These are phyloP conservation scores for Ophiostoma ulmi DNA, from an alignment of 2,329 filamentous ascomycete genomes.

Conservation along the genomic window DNA sequence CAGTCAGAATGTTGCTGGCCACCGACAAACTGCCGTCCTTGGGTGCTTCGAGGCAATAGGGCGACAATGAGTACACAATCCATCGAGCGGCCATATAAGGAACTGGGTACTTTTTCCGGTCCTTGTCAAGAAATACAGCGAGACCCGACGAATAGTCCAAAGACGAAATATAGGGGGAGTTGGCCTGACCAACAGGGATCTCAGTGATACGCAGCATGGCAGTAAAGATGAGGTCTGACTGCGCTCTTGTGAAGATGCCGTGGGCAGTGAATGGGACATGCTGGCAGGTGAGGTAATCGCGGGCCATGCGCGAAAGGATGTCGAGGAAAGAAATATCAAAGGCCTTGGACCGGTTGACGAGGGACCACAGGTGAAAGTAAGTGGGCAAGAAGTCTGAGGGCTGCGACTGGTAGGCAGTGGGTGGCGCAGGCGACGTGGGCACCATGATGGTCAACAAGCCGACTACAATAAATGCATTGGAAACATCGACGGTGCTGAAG, in stretches of 20 bases:
- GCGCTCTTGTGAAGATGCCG: conserved; percentile 87
- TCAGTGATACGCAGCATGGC: conserved; percentile 83
- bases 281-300: conserved; percentile 70
- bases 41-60: conserved; percentile 62
- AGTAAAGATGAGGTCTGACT: conserved; percentile 89
- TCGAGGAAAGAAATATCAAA: conserved; percentile 87
- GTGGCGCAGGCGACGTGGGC: conserved; percentile 73
- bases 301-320: conserved; percentile 76
- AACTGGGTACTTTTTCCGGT: conserved; percentile 86
- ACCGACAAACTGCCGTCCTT: conserved; percentile 13
- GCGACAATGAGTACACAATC: conserved; percentile 90
- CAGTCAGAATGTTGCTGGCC: conserved; percentile 72
- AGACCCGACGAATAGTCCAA: conserved; percentile 80
- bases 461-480: conserved; percentile 88
- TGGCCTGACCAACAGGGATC: conserved; percentile 93
- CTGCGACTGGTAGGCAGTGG: conserved; percentile 67
- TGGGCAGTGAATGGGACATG: conserved; percentile 78
- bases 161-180: conserved; percentile 76
- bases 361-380: conserved; percentile 93
- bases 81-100: conserved; percentile 88
- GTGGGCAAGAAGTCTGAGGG: conserved; percentile 87
- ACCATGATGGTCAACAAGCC: conserved; percentile 81
- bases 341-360: conserved; percentile 81
- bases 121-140: conserved; percentile 82
- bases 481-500: conserved; percentile 89